Evolutionary conservation across 805 yeast species (phyloP).

Genomic region (Saccharomycodes ludwigii): DNA sequence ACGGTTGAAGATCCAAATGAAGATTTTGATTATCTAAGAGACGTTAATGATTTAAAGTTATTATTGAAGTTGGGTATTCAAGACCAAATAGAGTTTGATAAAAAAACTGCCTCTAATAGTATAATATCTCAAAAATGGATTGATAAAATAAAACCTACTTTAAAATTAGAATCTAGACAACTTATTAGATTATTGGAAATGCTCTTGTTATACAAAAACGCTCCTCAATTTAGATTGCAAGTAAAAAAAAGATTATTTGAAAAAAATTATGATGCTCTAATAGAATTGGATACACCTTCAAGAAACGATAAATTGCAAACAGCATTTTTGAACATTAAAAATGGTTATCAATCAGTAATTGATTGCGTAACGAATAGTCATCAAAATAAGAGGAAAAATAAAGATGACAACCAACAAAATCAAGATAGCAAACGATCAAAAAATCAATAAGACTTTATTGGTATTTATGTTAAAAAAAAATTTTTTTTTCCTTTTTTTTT

Average conservation of each 20-base stretch:
- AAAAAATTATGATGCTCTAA: slow-evolving; percentile 70
- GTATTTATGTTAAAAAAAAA: too few relatives aligned
- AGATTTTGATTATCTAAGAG: slow-evolving; percentile 82
- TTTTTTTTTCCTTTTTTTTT: too few relatives aligned
- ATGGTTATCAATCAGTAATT: slow-evolving; percentile 38
- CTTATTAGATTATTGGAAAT: slow-evolving; percentile 69
- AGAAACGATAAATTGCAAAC: slow-evolving; percentile 60
- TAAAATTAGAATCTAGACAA: slow-evolving; percentile 68
- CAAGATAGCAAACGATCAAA: background rate
- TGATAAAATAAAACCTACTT: slow-evolving; percentile 22
- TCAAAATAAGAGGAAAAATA: too few relatives aligned
- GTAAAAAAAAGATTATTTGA: slow-evolving; percentile 67
- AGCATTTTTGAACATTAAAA: slow-evolving; percentile 56
- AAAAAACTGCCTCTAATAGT: slow-evolving; percentile 4
- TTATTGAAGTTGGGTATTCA: slow-evolving; percentile 26
- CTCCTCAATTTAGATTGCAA: slow-evolving; percentile 32
- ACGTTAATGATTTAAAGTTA: slow-evolving; percentile 58
- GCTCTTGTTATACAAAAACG: slow-evolving; percentile 35
- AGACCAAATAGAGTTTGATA: slow-evolving; percentile 15
- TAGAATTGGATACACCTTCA: slow-evolving; percentile 50
- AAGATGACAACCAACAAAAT: background rate
- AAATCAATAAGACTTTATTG: too few relatives aligned
- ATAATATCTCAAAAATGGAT: slow-evolving; percentile 26
- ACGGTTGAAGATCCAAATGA: slow-evolving; percentile 94
- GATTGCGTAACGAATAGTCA: background rate